Evolutionary conservation across 2,329 filamentous ascomycete genomes (phyloP), one percentile per base, ranked within the genome.

Genomic region (Alternaria panax): DNA sequence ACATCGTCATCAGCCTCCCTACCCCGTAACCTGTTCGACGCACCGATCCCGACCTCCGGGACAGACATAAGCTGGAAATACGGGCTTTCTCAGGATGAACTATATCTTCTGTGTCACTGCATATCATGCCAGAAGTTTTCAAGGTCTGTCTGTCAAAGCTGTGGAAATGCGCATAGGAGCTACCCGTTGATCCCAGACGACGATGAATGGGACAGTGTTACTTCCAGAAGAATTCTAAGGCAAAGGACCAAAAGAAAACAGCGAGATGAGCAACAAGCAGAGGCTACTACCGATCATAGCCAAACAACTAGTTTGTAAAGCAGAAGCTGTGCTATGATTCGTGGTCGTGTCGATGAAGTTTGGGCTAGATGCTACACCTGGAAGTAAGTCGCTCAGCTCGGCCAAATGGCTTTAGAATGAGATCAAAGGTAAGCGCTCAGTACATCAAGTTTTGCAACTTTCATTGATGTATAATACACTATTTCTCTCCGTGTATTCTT

Each of bases 381-480:
- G n/a, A 12, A 30, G 2, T 11, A 30, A 3, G 2, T 30, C 28
- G 12, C 1, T 30, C 9, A 30, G 28, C 5, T 0, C 2, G 12
- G 9, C 28, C 28, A 12, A 30, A 30, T 11, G 28, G 3, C 9
- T 30, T 12, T 8, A 30, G 1, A 30, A 30, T 4, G 12, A 11
- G 5, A 30, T 30, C 9, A 30, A 30, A 30, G 12, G 28, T 11
- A 12, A 11, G 28, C 9, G 28, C 5, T 0, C 12, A 12, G 28
- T 30, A 12, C 28, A 11, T 5, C 28, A 30, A 11, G 28, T 11
- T 30, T 0, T 30, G 32, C 8, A 16, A 36, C 32, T 2, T n/a
- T 5, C n/a, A 1, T 36, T 2, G 4, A 0, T 36, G n/a, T n/a
- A 1, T 36, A 0, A 36, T n/a, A n/a, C n/a, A n/a, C n/a, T 36